These are phyloP conservation scores for Scedosporium apiospermum DNA, from an alignment of 2,329 filamentous ascomycete species.

Conservation along the genomic window DNA sequence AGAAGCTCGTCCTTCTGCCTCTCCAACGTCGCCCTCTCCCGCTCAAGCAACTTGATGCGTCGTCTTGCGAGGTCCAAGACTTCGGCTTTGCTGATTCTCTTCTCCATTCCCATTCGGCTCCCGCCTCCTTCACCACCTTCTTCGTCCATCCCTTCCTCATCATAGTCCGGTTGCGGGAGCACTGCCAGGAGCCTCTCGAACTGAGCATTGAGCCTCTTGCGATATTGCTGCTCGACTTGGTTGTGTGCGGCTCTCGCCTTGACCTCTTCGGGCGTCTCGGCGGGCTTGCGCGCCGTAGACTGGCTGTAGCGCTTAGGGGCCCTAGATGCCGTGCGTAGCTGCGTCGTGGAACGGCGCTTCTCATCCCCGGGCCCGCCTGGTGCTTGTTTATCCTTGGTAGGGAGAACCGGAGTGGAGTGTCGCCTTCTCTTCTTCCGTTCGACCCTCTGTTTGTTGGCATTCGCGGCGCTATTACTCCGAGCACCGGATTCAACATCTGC, in stretches of 20 bases:
- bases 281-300: conserved; percentile 18
- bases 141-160: conserved; percentile 17
- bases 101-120: conserved; percentile 12
- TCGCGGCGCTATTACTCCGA: background rate
- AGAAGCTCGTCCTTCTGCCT: conserved; percentile 24
- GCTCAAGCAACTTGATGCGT: conserved; percentile 29
- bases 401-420: conserved; percentile 5
- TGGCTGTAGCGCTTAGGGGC: conserved; percentile 10
- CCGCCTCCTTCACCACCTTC: conserved; percentile 15
- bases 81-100: conserved; percentile 31
- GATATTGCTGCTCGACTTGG: conserved; percentile 38
- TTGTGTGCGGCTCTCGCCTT: conserved; percentile 27
- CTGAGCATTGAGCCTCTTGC: conserved; percentile 34
- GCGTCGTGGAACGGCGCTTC: conserved; percentile 9
- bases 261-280: conserved; percentile 16
- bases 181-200: conserved; percentile 32
- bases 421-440: conserved; percentile 8
- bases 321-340: conserved; percentile 12
- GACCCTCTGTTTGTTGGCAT: conserved; percentile 1
- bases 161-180: conserved; percentile 21
- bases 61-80: conserved; percentile 34
- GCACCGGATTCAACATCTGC: background rate
- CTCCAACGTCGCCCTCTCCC: conserved; percentile 25
- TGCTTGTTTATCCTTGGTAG: background rate
- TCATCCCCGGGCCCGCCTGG: background rate